Evolutionary conservation across 306 rosid species (phyloP).

Genomic region (Acmispon strigosus): DNA sequence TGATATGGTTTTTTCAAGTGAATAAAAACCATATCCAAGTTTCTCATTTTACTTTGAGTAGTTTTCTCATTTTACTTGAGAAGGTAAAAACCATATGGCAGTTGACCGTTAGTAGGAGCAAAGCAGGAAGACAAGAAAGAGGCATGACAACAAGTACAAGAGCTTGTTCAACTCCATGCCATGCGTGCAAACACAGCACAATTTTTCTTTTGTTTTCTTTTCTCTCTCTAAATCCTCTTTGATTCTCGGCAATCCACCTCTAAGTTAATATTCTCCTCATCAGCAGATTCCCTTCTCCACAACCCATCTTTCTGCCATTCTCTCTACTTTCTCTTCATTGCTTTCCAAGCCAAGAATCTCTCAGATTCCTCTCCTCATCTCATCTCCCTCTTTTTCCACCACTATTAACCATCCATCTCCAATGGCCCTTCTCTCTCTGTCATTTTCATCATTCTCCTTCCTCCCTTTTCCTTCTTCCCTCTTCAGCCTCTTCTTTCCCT

Average conservation of each 20-base stretch:
- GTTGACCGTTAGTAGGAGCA: conserved; percentile 9
- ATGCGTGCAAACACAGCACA: conserved; percentile 33
- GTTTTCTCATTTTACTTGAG: too few species aligned
- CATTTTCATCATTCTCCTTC: conserved; percentile 34
- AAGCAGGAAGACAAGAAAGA: not conserved
- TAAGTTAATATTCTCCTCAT: conserved; percentile 55
- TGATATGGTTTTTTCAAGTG: too few species aligned
- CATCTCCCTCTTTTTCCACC: conserved; percentile 22
- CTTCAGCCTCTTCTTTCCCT: not conserved
- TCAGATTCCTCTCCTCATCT: conserved; percentile 49
- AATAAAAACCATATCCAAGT: too few species aligned
- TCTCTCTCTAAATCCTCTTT: conserved; percentile 34
- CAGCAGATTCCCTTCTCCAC: conserved; percentile 64
- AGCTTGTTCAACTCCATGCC: conserved; percentile 7
- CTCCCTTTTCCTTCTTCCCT: conserved; percentile 1
- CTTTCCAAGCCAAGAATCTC: conserved; percentile 95
- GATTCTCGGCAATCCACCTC: conserved; percentile 51
- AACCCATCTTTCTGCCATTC: conserved; percentile 32
- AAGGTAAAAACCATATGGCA: too few species aligned
- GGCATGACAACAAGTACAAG: not conserved
- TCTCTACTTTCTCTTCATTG: conserved; percentile 52
- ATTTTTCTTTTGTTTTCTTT: not conserved
- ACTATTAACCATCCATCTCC: conserved; percentile 62
- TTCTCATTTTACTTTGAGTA: too few species aligned
- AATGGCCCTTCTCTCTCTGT: conserved; percentile 36